Percentiles rank a stretch among this genome's conserved stretches.
phyloP scores from a whole-genome alignment of 1,284 basidiomycete species.

The Sutorius eximius region DNA sequence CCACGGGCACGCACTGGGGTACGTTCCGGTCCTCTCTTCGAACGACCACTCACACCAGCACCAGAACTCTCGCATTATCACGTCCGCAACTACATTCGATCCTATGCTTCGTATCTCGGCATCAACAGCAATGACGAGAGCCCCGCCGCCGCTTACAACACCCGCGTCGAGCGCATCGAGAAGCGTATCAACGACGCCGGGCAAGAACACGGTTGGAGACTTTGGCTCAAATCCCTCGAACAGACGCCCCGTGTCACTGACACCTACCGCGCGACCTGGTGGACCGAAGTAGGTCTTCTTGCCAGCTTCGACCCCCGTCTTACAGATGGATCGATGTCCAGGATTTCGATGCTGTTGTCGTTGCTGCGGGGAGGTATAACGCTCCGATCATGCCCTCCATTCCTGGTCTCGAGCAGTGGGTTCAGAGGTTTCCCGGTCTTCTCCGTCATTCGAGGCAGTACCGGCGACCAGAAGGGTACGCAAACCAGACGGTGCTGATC shows the following conservation, averaged over 20 bases:
- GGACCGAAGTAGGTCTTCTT: slow-evolving; percentile 18
- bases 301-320: not conserved
- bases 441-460: slow-evolving; percentile 49
- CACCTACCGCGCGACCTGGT: slow-evolving; percentile 26
- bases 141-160: slow-evolving; percentile 44
- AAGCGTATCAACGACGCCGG: slow-evolving; percentile 37
- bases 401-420: slow-evolving; percentile 33
- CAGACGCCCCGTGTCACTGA: slow-evolving; percentile 35
- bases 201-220: slow-evolving; percentile 40
- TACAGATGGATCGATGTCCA: not conserved
- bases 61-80: slow-evolving; percentile 25
- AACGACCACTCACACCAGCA: not conserved
- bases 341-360: slow-evolving; percentile 22
- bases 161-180: slow-evolving; percentile 47
- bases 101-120: slow-evolving; percentile 42
- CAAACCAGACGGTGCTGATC: slow-evolving; percentile 45
- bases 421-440: slow-evolving; percentile 34
- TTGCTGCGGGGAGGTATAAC: slow-evolving; percentile 14
- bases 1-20: slow-evolving; percentile 18
- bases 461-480: slow-evolving; percentile 40
- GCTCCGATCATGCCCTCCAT: slow-evolving; percentile 20
- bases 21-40: not conserved
- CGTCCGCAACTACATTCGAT: slow-evolving; percentile 31
- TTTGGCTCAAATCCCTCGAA: slow-evolving; percentile 37
- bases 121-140: slow-evolving; percentile 45